Evolutionary conservation across 345 rosid species (phyloP).

Genomic region (Reutealis trisperma): DNA sequence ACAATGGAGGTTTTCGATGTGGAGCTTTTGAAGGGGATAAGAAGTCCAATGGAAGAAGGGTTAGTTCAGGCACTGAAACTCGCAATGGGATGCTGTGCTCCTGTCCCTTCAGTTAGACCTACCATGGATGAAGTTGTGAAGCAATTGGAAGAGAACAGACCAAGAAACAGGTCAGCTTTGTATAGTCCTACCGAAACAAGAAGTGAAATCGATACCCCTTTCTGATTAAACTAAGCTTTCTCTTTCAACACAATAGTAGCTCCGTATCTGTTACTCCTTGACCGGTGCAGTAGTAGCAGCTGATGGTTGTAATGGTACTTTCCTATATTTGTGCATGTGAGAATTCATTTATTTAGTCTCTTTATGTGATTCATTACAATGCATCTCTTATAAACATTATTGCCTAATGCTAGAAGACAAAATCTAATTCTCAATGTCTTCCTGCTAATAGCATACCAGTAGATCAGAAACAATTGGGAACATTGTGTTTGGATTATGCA

Average conservation of each 20-base stretch:
- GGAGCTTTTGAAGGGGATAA: conserved; percentile 80
- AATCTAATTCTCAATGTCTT: not conserved
- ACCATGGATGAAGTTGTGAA: conserved; percentile 95
- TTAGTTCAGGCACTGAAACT: conserved; percentile 92
- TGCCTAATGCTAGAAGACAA: conserved; percentile 16
- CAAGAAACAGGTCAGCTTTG: conserved; percentile 91
- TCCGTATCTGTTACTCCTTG: conserved; percentile 3
- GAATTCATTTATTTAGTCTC: conserved; percentile 3
- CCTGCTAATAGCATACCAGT: not conserved
- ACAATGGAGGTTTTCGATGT: conserved; percentile 91
- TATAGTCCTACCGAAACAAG: conserved; percentile 90
- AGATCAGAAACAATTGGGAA: too few species aligned
- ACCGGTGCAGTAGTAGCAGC: conserved; percentile 15
- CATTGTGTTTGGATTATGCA: not conserved
- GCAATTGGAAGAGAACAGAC: conserved; percentile 95
- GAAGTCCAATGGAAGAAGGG: conserved; percentile 97
- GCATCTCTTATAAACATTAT: conserved; percentile 4
- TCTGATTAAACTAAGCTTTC: conserved; percentile 34
- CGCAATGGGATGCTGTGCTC: conserved; percentile 99
- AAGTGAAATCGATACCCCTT: conserved; percentile 84
- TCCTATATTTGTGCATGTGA: not conserved
- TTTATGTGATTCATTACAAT: conserved; percentile 10
- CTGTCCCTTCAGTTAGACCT: conserved; percentile 86
- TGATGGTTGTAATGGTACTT: conserved; percentile 17
- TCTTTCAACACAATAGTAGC: conserved; percentile 20